Base-by-base conservation (phyloP, 768 basidiomycete species). In the Leucocoprinus leucothites region DNA sequence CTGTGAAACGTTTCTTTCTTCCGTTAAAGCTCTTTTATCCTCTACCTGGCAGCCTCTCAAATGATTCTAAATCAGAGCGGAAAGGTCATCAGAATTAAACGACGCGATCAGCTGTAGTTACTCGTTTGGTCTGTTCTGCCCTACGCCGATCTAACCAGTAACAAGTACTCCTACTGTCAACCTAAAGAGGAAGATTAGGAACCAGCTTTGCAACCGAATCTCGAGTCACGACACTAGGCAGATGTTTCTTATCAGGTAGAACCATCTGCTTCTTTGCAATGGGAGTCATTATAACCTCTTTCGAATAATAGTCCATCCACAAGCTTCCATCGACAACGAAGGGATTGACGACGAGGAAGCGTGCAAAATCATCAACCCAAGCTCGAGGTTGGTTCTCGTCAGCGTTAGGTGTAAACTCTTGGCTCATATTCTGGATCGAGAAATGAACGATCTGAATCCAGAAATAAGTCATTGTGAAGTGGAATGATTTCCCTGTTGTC, bases 371-470 rank as follows among this genome's bases (percentile, higher is more conserved):
- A 7, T 69, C 61, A 25, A 31, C 31, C 13, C 24, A n/a, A 47
- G 44, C 19, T 31, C 22, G 21, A 11, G 31, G 5, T 5, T 31
- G 6, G 31, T 31, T 11, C 31, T 5, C 31, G 31, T 26, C n/a
- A 8, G 3, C 48, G n/a, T 49, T 9, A 14, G 40, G 16, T 16
- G 16, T n/a, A 19, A 5, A 16, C 3, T 19, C 40, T 16, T 41
- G 40, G 40, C 16, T 41, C 40, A 41, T 41, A n/a, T 41, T 41
- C 16, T 41, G 40, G 5, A 41, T 41, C 13, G 16, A 14, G 18
- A 78, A 74, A 53, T 78, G 77, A 13, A 77, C 75, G 22, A 77
- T 68, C 59, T 80, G 76, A 50, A 79, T 74, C 77, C 78, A 79
- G 61, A 79, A 77, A 56, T 77, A 80, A 0, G 78, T 75, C 77